A percentile compares a stretch with the other conserved stretches of the same genome.
phyloP scores from a whole-genome alignment of 1,284 basidiomycete species.

The Takashimella koratensis region DNA sequence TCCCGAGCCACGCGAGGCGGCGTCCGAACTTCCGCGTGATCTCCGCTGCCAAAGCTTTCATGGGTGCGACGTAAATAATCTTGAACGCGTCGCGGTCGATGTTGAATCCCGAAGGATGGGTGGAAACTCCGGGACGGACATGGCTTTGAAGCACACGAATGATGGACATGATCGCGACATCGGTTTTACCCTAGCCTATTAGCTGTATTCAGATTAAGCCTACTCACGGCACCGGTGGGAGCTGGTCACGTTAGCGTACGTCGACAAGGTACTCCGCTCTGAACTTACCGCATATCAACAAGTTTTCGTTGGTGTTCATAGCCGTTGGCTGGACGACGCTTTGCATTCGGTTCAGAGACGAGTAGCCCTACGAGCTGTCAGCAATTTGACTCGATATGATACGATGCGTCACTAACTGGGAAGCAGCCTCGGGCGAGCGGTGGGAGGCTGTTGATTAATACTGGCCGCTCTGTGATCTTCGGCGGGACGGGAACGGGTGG shows the following conservation, averaged over 20 bases:
- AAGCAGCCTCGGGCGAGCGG: slow-evolving; percentile 81
- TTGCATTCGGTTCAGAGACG: slow-evolving; percentile 87
- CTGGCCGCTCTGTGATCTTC: slow-evolving; percentile 65
- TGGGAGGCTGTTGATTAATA: slow-evolving; percentile 72
- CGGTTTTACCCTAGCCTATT: slow-evolving; percentile 83
- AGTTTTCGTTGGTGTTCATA: slow-evolving; percentile 91
- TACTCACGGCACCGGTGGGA: slow-evolving; percentile 85
- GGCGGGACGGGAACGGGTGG: slow-evolving; percentile 78
- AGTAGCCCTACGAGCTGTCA: slow-evolving; percentile 64
- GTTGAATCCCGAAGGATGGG: slow-evolving; percentile 51
- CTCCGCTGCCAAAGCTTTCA: slow-evolving; percentile 97
- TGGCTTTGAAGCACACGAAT: slow-evolving; percentile 81
- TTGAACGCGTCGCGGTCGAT: slow-evolving; percentile 80
- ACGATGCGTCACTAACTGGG: slow-evolving; percentile 64
- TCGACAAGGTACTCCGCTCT: slow-evolving; percentile 8
- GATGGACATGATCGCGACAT: slow-evolving; percentile 93
- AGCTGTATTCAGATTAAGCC: slow-evolving; percentile 13
- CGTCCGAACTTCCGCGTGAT: slow-evolving; percentile 90
- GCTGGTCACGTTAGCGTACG: slow-evolving; percentile 53
- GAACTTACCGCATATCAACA: slow-evolving; percentile 88
- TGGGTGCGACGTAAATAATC: slow-evolving; percentile 97
- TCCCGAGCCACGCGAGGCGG: slow-evolving; percentile 82
- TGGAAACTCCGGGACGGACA: slow-evolving; percentile 40
- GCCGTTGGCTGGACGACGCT: slow-evolving; percentile 92
- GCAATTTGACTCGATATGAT: not conserved